A percentile compares a stretch with the other conserved stretches of the same genome.
Evolutionary conservation across 306 rosid species (phyloP).

Genomic region (Abrus precatorius): DNA sequence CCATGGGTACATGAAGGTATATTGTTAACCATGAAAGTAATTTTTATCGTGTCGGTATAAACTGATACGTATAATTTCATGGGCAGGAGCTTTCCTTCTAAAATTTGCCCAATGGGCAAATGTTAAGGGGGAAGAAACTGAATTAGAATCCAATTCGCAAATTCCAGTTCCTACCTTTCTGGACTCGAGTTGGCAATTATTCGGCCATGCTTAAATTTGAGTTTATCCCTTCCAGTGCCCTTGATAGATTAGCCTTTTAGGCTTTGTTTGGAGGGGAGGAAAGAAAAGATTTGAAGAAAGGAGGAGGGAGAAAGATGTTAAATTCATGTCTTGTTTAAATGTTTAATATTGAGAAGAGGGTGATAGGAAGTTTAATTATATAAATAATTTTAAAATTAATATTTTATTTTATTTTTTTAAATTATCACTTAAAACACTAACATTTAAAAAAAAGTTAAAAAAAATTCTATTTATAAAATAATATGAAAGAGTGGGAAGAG

Average conservation of each 20-base stretch:
- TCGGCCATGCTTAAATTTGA: conserved; percentile 14
- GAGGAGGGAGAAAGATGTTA: too few species aligned
- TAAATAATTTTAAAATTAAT: too few species aligned
- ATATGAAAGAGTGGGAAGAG: too few species aligned
- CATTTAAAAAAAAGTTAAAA: too few species aligned
- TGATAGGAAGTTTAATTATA: too few species aligned
- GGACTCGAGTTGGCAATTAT: conserved; percentile 22
- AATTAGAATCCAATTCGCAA: conserved; percentile 16
- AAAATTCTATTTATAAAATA: too few species aligned
- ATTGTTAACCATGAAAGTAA: not conserved
- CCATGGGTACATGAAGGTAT: not conserved
- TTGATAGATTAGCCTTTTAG: not conserved
- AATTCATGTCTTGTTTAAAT: too few species aligned
- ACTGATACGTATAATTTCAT: conserved; percentile 13
- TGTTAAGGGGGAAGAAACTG: conserved; percentile 11
- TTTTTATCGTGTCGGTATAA: conserved; percentile 18
- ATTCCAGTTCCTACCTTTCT: conserved; percentile 24
- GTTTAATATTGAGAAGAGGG: too few species aligned
- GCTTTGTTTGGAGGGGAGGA: too few species aligned
- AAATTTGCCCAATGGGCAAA: conserved; percentile 38
- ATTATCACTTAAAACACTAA: too few species aligned
- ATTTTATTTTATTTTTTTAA: too few species aligned
- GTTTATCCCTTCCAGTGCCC: not conserved
- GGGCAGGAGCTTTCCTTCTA: conserved; percentile 1
- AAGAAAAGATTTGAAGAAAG: too few species aligned